Conservation (phyloP, 176 grass and related monocot species). For the Urochloa ruziziensis region DNA sequence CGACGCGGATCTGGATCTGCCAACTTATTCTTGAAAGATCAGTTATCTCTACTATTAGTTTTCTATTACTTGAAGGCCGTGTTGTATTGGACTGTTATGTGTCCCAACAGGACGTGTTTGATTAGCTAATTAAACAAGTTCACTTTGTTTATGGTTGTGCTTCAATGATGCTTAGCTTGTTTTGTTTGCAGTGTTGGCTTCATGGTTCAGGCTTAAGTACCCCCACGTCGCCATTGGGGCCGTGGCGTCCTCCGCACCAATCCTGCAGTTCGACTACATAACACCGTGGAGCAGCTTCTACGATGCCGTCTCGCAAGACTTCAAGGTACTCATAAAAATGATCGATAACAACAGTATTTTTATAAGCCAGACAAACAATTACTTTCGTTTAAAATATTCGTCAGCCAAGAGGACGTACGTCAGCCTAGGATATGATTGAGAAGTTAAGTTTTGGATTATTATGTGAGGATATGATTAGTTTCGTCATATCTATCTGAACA, state of each 20-base stretch:
- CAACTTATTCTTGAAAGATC: background rate
- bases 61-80: background rate
- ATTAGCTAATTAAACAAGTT: background rate
- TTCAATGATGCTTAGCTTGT: background rate
- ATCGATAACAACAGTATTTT: background rate
- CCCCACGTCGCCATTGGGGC: conserved; percentile 90
- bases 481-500: background rate
- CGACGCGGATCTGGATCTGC: background rate
- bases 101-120: background rate
- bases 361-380: background rate
- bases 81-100: background rate
- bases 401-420: too few species aligned
- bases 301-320: conserved; percentile 78
- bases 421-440: background rate
- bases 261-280: conserved; percentile 86
- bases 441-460: background rate
- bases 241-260: conserved; percentile 79
- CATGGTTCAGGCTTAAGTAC: conserved; percentile 98
- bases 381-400: too few species aligned
- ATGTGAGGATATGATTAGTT: too few species aligned
- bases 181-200: conserved; percentile 61
- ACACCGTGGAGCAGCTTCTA: conserved; percentile 80
- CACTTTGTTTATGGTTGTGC: background rate
- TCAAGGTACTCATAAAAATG: conserved; percentile 54
- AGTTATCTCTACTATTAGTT: background rate